phyloP scores from a whole-genome alignment of 1,139 yeast species.

The Protomyces pachydermus region DNA sequence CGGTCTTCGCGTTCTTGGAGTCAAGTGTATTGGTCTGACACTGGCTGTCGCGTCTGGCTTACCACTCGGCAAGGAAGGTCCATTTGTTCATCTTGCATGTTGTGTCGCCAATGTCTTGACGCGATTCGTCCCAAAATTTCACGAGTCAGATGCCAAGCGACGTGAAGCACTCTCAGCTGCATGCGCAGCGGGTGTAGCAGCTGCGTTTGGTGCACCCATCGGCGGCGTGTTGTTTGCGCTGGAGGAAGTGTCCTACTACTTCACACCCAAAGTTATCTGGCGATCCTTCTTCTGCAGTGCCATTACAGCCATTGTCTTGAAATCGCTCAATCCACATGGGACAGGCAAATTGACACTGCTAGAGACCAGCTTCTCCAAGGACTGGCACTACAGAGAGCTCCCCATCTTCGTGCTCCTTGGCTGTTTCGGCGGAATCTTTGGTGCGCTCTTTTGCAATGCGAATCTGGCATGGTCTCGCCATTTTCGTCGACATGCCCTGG shows the following conservation, averaged over 20 bases:
- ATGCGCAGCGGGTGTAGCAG: constrained; percentile 64
- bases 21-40: constrained; percentile 51
- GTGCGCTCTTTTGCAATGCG: constrained; percentile 52
- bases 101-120: constrained; percentile 59
- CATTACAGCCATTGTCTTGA: constrained; percentile 52
- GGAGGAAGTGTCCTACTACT: constrained; percentile 59
- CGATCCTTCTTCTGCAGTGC: constrained; percentile 60
- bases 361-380: constrained; percentile 47
- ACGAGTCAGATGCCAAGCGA: constrained; percentile 51
- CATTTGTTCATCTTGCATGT: constrained; percentile 65
- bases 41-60: constrained; percentile 64
- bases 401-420: constrained; percentile 51
- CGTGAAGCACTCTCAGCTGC: constrained; percentile 61
- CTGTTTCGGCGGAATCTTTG: constrained; percentile 55
- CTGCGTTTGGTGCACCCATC: constrained; percentile 65
- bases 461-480: constrained; percentile 48
- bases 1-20: constrained; percentile 52
- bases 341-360: constrained; percentile 60
- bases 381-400: constrained; percentile 52
- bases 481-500: constrained; percentile 45
- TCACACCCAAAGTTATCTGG: constrained; percentile 56
- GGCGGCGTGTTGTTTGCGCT: constrained; percentile 64
- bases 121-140: constrained; percentile 50
- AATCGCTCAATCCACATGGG: constrained; percentile 57
- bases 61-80: constrained; percentile 64